phyloP scores from a whole-genome alignment of 257 asterid species.

The Solanum ossicruentum region DNA sequence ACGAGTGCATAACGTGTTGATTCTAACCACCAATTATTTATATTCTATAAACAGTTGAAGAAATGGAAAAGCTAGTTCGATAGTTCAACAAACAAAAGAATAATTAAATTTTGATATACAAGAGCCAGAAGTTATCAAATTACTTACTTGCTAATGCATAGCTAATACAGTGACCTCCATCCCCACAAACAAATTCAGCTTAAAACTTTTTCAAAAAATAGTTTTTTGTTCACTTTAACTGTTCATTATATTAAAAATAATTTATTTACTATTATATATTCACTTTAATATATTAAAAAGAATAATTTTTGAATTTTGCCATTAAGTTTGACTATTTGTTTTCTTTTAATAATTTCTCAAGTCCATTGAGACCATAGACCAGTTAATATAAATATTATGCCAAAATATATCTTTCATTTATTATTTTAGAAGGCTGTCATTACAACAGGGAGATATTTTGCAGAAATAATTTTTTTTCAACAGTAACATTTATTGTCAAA shows the following conservation, averaged over 20 bases:
- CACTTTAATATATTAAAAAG: too few species aligned
- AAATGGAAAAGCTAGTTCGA: not conserved
- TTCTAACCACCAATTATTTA: not conserved
- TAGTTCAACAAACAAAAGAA: not conserved
- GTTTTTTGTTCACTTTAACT: too few species aligned
- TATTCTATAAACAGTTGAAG: not conserved
- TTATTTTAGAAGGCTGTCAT: not conserved
- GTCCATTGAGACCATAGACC: not conserved
- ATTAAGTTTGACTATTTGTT: too few species aligned
- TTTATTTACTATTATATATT: too few species aligned
- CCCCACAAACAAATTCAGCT: too few species aligned
- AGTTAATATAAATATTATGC: not conserved
- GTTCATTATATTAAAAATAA: too few species aligned
- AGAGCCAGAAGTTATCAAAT: not conserved
- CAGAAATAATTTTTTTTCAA: not conserved
- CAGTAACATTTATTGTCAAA: not conserved
- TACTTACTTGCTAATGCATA: not conserved
- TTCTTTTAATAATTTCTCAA: not conserved
- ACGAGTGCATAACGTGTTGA: not conserved
- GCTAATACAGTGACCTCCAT: not conserved
- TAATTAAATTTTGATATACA: not conserved
- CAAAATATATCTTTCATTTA: too few species aligned
- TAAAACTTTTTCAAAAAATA: too few species aligned
- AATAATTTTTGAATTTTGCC: too few species aligned
- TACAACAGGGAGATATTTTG: not conserved